A percentile compares a stretch with the other conserved stretches of the same genome.
Conservation (phyloP, 176 grass and related monocot genomes). For the Carex parvula region DNA sequence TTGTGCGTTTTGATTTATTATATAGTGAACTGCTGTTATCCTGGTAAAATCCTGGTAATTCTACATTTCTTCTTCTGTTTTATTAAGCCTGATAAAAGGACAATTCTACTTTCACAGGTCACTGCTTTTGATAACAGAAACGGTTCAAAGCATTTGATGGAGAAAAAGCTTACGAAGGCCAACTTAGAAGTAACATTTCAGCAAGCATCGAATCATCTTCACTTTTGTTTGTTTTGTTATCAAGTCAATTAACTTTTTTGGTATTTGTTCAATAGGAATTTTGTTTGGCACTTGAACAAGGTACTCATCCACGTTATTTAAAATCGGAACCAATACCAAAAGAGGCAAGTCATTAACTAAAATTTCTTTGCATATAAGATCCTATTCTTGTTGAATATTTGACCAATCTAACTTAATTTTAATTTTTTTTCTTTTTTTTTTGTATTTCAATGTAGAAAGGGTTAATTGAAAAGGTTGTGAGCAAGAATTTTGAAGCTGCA, state of each 20-base stretch:
- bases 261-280: constrained; percentile 33
- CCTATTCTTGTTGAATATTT: constrained; percentile 4
- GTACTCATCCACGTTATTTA: constrained; percentile 31
- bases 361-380: neutral
- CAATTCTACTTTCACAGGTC: constrained; percentile 30
- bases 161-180: constrained; percentile 32
- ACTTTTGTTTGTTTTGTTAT: neutral
- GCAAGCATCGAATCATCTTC: neutral
- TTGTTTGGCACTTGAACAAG: constrained; percentile 30
- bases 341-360: constrained; percentile 30
- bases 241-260: neutral
- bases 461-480: constrained; percentile 41
- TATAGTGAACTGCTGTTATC: neutral
- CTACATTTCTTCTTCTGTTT: neutral
- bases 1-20: neutral
- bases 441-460: constrained; percentile 27
- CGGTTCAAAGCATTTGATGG: constrained; percentile 40
- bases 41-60: neutral
- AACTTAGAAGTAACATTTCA: constrained; percentile 34
- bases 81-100: neutral
- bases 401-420: neutral
- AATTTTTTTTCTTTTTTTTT: neutral
- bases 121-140: constrained; percentile 46
- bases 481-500: constrained; percentile 38
- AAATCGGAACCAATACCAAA: constrained; percentile 42